Percentiles rank a stretch among this genome's conserved stretches.
Evolutionary conservation across 495 filamentous ascomycete species (phyloP).

Genomic region (Annulohypoxylon maeteangense): DNA sequence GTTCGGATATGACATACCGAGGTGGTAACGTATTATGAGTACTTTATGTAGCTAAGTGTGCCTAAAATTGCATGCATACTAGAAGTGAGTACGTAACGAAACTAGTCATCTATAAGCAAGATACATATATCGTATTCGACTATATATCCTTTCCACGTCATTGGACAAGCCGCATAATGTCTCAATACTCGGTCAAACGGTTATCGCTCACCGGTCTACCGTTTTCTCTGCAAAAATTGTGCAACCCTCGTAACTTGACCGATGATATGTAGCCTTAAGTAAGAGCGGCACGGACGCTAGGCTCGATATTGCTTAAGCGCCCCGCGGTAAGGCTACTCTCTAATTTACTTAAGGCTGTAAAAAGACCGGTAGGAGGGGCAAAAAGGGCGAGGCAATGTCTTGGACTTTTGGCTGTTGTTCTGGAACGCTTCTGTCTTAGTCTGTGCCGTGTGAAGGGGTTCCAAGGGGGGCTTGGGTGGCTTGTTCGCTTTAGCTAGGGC

Average conservation of each 20-base stretch:
- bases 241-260: background rate
- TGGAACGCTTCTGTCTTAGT: slow-evolving; percentile 37
- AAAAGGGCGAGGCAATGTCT: slow-evolving; percentile 3
- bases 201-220: slow-evolving; percentile 6
- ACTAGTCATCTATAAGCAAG: background rate
- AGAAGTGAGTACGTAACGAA: slow-evolving; percentile 1
- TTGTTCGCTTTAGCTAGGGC: slow-evolving; percentile 8
- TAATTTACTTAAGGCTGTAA: slow-evolving; percentile 29
- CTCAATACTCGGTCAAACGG: slow-evolving; percentile 1
- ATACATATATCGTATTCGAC: background rate
- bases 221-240: background rate
- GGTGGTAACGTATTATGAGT: background rate
- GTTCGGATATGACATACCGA: background rate
- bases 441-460: slow-evolving; percentile 24
- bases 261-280: background rate
- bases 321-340: slow-evolving; percentile 33
- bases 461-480: slow-evolving; percentile 25
- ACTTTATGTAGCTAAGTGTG: background rate
- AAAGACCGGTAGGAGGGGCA: slow-evolving; percentile 14
- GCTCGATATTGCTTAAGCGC: slow-evolving; percentile 9
- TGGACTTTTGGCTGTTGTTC: slow-evolving; percentile 21
- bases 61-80: background rate
- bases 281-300: slow-evolving; percentile 13
- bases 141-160: slow-evolving; percentile 5
- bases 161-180: background rate